Evolutionary conservation across 495 filamentous ascomycete species (phyloP).

Genomic region (Aspergillus bertholletiae): DNA sequence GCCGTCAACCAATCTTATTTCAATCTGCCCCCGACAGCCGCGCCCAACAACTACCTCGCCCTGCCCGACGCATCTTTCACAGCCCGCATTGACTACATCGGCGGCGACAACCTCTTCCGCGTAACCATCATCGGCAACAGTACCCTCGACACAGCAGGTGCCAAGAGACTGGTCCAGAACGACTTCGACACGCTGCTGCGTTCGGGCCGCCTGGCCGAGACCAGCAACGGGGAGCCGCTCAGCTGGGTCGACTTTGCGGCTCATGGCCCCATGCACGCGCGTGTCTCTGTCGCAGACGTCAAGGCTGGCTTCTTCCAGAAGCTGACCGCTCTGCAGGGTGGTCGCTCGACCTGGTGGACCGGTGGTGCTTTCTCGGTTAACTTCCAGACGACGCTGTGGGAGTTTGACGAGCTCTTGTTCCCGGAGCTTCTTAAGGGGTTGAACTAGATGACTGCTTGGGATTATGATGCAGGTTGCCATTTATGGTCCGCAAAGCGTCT

Average conservation of each 20-base stretch:
- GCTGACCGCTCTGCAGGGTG: conserved; percentile 36
- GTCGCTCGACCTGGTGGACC: conserved; percentile 39
- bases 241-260: conserved; percentile 32
- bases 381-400: conserved; percentile 36
- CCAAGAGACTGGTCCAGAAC: conserved; percentile 24
- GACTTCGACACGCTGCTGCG: conserved; percentile 27
- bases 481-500: no score
- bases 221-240: conserved; percentile 12
- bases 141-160: conserved; percentile 19
- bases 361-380: conserved; percentile 36
- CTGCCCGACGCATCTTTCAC: conserved; percentile 32
- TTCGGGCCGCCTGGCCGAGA: conserved; percentile 20
- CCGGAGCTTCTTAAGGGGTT: conserved; percentile 20
- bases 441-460: neutral
- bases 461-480: neutral
- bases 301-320: conserved; percentile 31
- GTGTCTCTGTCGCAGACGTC: conserved; percentile 25
- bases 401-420: conserved; percentile 30
- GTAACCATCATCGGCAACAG: conserved; percentile 37
- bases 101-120: conserved; percentile 31
- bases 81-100: conserved; percentile 26
- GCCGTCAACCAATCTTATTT: conserved; percentile 21
- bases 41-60: conserved; percentile 27
- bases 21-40: conserved; percentile 22
- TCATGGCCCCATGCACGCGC: conserved; percentile 36